These are phyloP conservation scores for Candida caryicola DNA, from an alignment of 805 yeast species.

Conservation along the genomic window DNA sequence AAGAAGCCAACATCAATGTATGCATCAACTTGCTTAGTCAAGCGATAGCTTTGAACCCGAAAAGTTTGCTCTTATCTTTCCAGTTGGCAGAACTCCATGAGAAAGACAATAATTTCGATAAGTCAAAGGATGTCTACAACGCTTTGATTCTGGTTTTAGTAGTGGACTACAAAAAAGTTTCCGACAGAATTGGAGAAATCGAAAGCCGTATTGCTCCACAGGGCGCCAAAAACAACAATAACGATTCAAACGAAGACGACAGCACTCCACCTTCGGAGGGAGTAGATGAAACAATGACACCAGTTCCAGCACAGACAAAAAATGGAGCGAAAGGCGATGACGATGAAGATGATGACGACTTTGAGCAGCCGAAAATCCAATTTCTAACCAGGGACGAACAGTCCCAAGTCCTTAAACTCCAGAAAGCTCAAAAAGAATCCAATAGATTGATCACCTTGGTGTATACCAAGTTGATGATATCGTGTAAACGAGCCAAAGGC, in stretches of 20 bases:
- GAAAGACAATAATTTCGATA: constrained; percentile 47
- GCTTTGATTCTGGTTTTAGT: constrained; percentile 48
- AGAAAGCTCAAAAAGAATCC: constrained; percentile 21
- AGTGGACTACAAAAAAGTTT: constrained; percentile 30
- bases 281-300: background rate
- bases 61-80: constrained; percentile 62
- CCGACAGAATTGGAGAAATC: constrained; percentile 21
- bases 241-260: constrained; percentile 11
- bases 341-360: constrained; percentile 15
- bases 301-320: constrained; percentile 1
- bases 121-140: constrained; percentile 50
- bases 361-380: constrained; percentile 13
- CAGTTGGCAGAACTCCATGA: constrained; percentile 72
- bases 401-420: constrained; percentile 16
- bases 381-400: constrained; percentile 14
- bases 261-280: constrained; percentile 4
- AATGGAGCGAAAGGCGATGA: constrained; percentile 3
- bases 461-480: constrained; percentile 67
- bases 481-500: constrained; percentile 66
- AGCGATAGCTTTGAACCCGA: constrained; percentile 65
- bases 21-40: constrained; percentile 49
- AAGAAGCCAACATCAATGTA: constrained; percentile 38
- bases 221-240: constrained; percentile 12
- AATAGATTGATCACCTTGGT: constrained; percentile 54
- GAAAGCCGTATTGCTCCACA: constrained; percentile 13